Percentiles rank a stretch among this genome's conserved stretches.
Conservation (phyloP, 2,329 filamentous ascomycete genomes). For the Botrytis porri region DNA sequence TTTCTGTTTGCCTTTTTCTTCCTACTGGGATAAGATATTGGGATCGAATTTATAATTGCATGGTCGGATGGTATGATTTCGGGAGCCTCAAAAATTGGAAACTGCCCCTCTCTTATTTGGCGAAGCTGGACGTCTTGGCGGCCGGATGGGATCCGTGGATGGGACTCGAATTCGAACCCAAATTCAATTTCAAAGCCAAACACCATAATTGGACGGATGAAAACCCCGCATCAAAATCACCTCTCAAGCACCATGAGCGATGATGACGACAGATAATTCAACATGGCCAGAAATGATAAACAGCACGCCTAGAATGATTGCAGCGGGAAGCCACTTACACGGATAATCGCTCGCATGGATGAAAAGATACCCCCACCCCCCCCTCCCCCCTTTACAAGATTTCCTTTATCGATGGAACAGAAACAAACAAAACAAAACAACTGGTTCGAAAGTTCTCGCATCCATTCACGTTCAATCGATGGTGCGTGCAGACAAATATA, state of each 20-base stretch:
- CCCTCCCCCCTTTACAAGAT: slow-evolving; percentile 14
- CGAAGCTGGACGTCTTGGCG: neutral
- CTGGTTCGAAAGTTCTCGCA: neutral
- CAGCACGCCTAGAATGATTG: neutral
- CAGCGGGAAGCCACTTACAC: neutral
- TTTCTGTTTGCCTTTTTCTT: neutral
- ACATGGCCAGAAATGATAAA: neutral
- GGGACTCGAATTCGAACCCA: neutral
- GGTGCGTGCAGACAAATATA: neutral
- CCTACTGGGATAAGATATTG: neutral
- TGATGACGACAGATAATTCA: neutral
- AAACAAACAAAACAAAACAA: no score
- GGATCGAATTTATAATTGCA: neutral
- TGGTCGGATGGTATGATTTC: neutral
- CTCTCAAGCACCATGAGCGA: neutral
- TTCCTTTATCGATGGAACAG: neutral
- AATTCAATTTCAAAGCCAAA: neutral
- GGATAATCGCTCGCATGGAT: neutral
- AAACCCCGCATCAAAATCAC: neutral
- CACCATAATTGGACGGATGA: neutral
- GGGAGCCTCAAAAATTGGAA: neutral
- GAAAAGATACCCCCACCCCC: slow-evolving; percentile 14
- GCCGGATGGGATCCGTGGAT: neutral
- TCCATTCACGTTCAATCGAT: neutral
- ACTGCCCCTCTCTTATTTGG: neutral